Percentiles rank a stretch among this genome's conserved stretches.
Evolutionary conservation across 352 stramenopile species (phyloP).

Genomic region (Globisporangium lucens): DNA sequence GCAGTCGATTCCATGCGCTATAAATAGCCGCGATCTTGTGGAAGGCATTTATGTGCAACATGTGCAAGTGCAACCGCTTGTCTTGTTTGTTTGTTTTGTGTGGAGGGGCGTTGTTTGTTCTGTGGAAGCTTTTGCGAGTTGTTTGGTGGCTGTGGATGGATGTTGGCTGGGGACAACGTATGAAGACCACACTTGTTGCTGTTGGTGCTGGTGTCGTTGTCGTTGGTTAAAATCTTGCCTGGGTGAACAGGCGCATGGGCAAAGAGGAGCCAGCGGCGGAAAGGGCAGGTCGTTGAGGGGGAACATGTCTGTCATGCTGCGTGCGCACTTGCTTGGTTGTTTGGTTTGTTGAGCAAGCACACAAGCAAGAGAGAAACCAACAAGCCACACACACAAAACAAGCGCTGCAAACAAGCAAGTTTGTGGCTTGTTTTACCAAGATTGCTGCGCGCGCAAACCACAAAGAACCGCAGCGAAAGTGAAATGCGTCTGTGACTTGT

Average conservation of each 20-base stretch:
- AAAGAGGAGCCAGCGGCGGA: constrained; percentile 1
- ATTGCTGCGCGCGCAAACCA: background rate
- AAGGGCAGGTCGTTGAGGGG: background rate
- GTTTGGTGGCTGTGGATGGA: background rate
- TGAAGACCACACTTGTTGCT: background rate
- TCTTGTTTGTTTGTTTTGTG: background rate
- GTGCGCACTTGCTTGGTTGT: background rate
- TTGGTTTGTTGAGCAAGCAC: background rate
- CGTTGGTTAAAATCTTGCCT: background rate
- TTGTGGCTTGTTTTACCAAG: background rate
- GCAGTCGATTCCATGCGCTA: background rate
- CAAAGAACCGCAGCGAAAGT: background rate
- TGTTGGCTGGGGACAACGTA: background rate
- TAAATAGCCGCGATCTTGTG: background rate
- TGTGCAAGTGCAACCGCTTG: background rate
- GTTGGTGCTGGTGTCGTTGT: background rate
- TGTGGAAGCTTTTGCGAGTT: background rate
- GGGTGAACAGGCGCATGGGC: background rate
- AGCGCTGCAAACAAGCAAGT: background rate
- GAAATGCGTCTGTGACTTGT: background rate
- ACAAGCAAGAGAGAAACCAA: background rate
- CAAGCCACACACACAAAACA: background rate
- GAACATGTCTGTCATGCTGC: background rate
- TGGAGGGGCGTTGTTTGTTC: background rate
- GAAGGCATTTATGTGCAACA: background rate